Base-by-base conservation (phyloP, 768 basidiomycete species). In the Mycena vulgaris region DNA sequence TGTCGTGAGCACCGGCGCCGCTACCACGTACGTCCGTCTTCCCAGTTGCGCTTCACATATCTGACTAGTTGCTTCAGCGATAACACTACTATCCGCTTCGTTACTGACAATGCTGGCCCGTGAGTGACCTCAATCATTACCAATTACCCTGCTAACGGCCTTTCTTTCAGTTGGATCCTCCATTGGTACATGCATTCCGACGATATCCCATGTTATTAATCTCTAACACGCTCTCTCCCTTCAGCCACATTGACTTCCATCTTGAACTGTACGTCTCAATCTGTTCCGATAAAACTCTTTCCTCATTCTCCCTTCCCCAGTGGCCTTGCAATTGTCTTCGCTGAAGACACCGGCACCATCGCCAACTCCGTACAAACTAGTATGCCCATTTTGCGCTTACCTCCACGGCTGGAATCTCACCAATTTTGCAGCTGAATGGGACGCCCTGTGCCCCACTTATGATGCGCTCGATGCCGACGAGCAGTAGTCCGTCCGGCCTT, bases 1-100 rank as follows among this genome's bases (percentile, higher is more conserved):
- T 75, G 88, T 88, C 1, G 84, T 90, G 19, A 61, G n/a, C 69
- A 76, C 79, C n/a, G 83, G 84, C 11, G 27, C 57, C 2, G 2
- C 5, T n/a, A 65, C 70, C 28, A 72, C 39, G 68, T 69, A 40
- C 16, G 62, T 58, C 13, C 21, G 9, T 5, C 42, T n/a, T 28
- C 9, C 11, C 1, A 21, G 9, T 28, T 25, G 9, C 8, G n/a
- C 21, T 23, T 10, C 25, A 8, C 13, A n/a, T 51, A n/a, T n/a
- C n/a, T 10, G 33, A 28, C 1, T 21, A 13, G 9, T n/a, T 23
- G 16, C 42, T 61, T 62, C 74, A 19, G 81, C 30, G 78, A 80
- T n/a, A 79, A 78, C 47, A 80, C 81, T 17, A 82, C 80, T 17
- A 81, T 87, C 55, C 81, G 85, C 35, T 64, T 63, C 62, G 74